These are phyloP conservation scores for Pyricularia sp. DNA, from an alignment of 2,329 filamentous ascomycete species.

Conservation along the genomic window DNA sequence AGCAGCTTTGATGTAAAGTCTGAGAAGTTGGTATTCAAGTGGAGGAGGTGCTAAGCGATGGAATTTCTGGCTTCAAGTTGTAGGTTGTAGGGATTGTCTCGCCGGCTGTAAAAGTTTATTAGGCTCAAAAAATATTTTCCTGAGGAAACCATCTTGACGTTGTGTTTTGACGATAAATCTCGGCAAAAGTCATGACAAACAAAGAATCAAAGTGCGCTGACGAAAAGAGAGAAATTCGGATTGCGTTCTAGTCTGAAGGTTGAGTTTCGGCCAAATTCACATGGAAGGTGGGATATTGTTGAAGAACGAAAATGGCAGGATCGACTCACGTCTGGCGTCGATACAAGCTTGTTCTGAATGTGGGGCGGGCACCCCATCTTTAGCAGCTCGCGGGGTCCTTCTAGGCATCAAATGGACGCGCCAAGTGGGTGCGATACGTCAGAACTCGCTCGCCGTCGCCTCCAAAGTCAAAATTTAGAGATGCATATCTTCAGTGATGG, in stretches of 20 bases:
- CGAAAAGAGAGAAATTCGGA: too few species aligned
- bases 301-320: too few species aligned
- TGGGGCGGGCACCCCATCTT: neutral
- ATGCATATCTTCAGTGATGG: neutral
- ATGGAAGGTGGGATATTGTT: neutral
- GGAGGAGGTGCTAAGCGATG: conserved; percentile 3
- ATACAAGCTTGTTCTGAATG: neutral
- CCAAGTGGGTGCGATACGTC: neutral
- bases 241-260: neutral
- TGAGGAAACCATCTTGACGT: neutral
- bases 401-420: neutral
- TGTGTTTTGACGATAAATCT: neutral
- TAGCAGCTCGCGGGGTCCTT: too few species aligned
- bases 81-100: neutral
- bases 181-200: neutral
- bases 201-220: neutral
- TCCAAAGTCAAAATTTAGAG: neutral
- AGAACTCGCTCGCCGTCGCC: neutral
- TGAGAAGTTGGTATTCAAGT: conserved; percentile 5
- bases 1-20: conserved; percentile 3
- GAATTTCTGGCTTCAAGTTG: neutral
- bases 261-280: neutral
- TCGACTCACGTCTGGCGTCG: too few species aligned
- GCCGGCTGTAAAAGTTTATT: neutral
- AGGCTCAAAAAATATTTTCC: neutral